Evolutionary conservation across 2,329 filamentous ascomycete species (phyloP), one percentile per base, ranked within the genome.

Genomic region (Aspergillus calidoustus): DNA sequence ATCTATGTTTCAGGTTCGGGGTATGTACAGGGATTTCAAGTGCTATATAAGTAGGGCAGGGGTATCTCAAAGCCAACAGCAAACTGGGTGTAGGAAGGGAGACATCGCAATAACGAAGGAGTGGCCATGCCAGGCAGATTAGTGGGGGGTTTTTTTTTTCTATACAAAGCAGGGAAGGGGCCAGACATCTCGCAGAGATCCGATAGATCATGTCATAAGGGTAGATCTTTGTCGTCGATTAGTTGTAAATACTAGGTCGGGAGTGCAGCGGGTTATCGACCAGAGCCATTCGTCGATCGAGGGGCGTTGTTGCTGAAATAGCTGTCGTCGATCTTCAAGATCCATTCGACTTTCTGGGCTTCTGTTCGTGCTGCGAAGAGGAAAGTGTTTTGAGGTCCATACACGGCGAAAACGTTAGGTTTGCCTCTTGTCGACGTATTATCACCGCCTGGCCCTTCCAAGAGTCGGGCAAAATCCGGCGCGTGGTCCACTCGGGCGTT

Each of bases 331-430:
- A 99, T 92, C 72, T 91, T 90, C 77, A 96, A 86, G 69, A 99
- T 97, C 95, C 95, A 99, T 76, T 98, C 95, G 69, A 93, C 89
- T 82, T 97, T 97, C 77, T 97, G 93, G 53, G 89, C 86, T 80
- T 97, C 94, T 70, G 88, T 94, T 61, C 93, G 85, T 25, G 93
- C 91, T 15, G 93, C 92, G 76, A 99, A 98, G 46, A 99, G 83
- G 86, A 93, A 99, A 34, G 93, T 97, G 77, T 97, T 97, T 76
- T 95, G 91, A 62, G 90, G 91, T 47, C 92, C 94, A 74, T 98
- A 99, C 54, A 99, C 87, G 13, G 95, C 95, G 83, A 97, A 99
- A 46, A 98, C 91, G 67, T 91, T 90, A 4, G 87, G 84, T 70
- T 76, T 87, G 76, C 80, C 77, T 55, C 80, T 79, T 38, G 70